These are phyloP conservation scores for Diatrype stigma DNA, from an alignment of 2,329 filamentous ascomycete genomes.

Conservation along the genomic window DNA sequence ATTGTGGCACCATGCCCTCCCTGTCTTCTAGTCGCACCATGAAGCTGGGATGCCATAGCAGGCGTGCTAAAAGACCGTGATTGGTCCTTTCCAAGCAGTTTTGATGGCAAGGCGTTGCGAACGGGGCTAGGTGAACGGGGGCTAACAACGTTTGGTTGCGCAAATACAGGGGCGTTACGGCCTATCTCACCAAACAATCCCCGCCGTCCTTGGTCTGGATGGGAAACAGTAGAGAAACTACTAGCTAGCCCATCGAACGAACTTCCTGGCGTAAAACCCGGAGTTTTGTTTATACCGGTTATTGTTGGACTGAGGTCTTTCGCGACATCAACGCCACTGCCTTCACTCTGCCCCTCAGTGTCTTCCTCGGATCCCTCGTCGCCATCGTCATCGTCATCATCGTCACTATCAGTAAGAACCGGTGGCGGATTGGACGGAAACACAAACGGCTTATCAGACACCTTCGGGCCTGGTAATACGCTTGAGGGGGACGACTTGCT, in stretches of 20 bases:
- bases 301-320: conserved; percentile 57
- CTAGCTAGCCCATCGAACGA: conserved; percentile 50
- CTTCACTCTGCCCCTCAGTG: conserved; percentile 45
- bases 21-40: conserved; percentile 36
- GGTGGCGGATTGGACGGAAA: conserved; percentile 27
- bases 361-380: conserved; percentile 35
- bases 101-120: conserved; percentile 51
- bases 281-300: conserved; percentile 39
- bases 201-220: conserved; percentile 39
- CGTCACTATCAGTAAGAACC: conserved; percentile 31
- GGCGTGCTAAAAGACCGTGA: conserved; percentile 58
- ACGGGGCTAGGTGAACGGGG: conserved; percentile 72
- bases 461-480: conserved; percentile 22
- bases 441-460: not conserved
- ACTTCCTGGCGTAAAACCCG: conserved; percentile 52
- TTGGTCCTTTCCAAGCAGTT: conserved; percentile 44
- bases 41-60: conserved; percentile 52
- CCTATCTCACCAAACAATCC: conserved; percentile 53
- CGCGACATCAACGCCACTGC: conserved; percentile 61
- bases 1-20: conserved; percentile 36
- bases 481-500: conserved; percentile 15
- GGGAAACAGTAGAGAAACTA: conserved; percentile 44
- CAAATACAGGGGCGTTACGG: conserved; percentile 48
- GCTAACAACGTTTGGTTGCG: conserved; percentile 50
- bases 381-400: conserved; percentile 31